Evolutionary conservation across 2,329 filamentous ascomycete genomes (phyloP).

Genomic region (Coniochaeta prunicola): DNA sequence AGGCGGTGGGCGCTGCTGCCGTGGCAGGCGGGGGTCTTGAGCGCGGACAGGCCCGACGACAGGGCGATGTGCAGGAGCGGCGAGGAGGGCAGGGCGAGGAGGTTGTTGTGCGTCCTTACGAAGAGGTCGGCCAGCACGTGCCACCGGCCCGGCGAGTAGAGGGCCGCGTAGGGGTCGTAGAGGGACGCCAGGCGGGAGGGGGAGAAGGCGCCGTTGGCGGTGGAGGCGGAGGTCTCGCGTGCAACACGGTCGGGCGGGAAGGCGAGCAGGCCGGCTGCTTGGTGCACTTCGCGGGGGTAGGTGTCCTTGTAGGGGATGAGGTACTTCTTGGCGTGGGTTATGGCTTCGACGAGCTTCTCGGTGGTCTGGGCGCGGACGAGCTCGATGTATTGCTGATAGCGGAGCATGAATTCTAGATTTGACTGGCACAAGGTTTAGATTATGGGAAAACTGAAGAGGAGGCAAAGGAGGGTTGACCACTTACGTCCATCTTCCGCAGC

Average conservation of each 20-base stretch:
- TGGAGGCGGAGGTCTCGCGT: constrained; percentile 48
- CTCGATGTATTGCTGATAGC: constrained; percentile 93
- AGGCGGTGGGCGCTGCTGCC: too few relatives aligned
- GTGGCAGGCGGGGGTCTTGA: constrained; percentile 94
- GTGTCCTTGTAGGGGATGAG: constrained; percentile 63
- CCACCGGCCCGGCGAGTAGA: constrained; percentile 74
- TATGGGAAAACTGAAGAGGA: background rate
- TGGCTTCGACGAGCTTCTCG: constrained; percentile 65
- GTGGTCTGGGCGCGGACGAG: constrained; percentile 63
- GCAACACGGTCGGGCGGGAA: constrained; percentile 63
- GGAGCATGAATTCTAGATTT: constrained; percentile 85
- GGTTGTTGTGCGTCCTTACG: constrained; percentile 74
- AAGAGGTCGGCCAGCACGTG: constrained; percentile 70
- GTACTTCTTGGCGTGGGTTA: constrained; percentile 74
- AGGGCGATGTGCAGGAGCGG: constrained; percentile 88
- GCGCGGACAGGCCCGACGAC: constrained; percentile 81
- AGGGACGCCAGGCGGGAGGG: constrained; percentile 23
- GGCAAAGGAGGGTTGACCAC: constrained; percentile 18
- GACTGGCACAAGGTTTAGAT: constrained; percentile 38
- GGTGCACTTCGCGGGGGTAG: constrained; percentile 60
- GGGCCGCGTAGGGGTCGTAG: constrained; percentile 27
- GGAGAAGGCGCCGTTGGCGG: background rate
- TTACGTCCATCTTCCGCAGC: constrained; percentile 75
- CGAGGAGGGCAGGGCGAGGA: constrained; percentile 73
- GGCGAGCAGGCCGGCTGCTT: constrained; percentile 75